Percentiles rank a stretch among this genome's conserved stretches.
Evolutionary conservation across 2,329 filamentous ascomycete genomes (phyloP).

Genomic region (Penicillium sp.): DNA sequence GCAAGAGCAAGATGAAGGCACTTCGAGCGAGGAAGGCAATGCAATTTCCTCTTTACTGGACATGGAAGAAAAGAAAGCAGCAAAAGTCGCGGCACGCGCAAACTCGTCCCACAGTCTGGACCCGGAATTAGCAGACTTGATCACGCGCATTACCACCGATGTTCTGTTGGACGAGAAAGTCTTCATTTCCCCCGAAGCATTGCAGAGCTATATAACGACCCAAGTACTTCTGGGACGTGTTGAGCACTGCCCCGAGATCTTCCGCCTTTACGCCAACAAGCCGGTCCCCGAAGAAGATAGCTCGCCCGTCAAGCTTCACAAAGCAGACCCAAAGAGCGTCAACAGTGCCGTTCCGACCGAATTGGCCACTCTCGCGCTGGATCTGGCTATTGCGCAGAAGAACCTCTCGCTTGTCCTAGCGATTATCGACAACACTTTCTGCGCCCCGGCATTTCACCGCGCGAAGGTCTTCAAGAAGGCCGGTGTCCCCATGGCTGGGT

Average conservation of each 20-base stretch:
- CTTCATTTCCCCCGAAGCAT: constrained; percentile 67
- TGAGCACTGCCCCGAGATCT: constrained; percentile 69
- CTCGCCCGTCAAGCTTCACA: constrained; percentile 54
- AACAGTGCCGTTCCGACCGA: constrained; percentile 66
- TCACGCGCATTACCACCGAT: constrained; percentile 57
- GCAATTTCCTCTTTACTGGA: constrained; percentile 40
- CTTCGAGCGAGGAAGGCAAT: constrained; percentile 27
- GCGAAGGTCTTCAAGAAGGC: constrained; percentile 43
- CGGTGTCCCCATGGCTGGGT: constrained; percentile 37
- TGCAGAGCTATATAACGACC: constrained; percentile 68
- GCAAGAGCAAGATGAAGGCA: constrained; percentile 17
- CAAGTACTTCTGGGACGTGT: constrained; percentile 68
- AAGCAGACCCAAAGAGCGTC: constrained; percentile 61
- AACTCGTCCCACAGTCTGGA: constrained; percentile 29
- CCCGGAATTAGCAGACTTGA: constrained; percentile 37
- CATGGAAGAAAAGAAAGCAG: constrained; percentile 35
- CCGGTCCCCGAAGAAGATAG: constrained; percentile 60
- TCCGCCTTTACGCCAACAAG: constrained; percentile 79
- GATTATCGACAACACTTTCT: constrained; percentile 60
- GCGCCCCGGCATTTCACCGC: constrained; percentile 39
- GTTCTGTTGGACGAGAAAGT: constrained; percentile 69
- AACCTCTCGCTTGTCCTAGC: constrained; percentile 73
- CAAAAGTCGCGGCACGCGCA: constrained; percentile 12
- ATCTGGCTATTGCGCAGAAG: constrained; percentile 71
- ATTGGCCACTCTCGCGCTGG: constrained; percentile 67